Conservation (phyloP, 1,284 basidiomycete genomes). For the Trametes pubescens region DNA sequence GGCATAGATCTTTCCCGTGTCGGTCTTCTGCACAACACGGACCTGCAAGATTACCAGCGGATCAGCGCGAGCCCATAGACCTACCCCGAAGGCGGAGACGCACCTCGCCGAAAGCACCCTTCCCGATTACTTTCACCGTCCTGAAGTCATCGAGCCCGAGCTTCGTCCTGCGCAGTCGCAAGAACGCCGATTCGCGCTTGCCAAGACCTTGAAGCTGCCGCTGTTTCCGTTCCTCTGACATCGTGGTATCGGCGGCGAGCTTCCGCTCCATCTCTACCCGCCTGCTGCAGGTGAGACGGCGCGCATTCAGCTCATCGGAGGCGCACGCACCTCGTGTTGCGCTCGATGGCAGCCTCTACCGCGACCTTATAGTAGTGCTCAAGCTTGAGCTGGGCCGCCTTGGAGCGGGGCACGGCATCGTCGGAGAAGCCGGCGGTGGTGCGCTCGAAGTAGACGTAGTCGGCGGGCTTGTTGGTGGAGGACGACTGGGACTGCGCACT, state of each 20-base stretch:
- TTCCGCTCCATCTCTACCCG: slow-evolving; percentile 94
- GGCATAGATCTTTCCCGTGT: slow-evolving; percentile 98
- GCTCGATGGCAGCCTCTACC: slow-evolving; percentile 86
- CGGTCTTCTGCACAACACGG: slow-evolving; percentile 94
- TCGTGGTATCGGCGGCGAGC: slow-evolving; percentile 77
- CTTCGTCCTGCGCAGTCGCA: slow-evolving; percentile 91
- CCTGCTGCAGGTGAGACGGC: slow-evolving; percentile 51
- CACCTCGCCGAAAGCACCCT: slow-evolving; percentile 98
- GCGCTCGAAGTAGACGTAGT: slow-evolving; percentile 97
- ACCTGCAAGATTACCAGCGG: slow-evolving; percentile 59
- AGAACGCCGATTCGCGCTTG: slow-evolving; percentile 90
- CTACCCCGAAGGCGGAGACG: slow-evolving; percentile 30
- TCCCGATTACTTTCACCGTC: slow-evolving; percentile 98
- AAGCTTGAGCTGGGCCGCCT: slow-evolving; percentile 95
- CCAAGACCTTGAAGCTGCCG: slow-evolving; percentile 92
- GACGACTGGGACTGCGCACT: slow-evolving; percentile 37
- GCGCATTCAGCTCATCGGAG: background rate
- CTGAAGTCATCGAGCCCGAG: slow-evolving; percentile 94
- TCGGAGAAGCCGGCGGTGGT: slow-evolving; percentile 86
- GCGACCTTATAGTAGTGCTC: slow-evolving; percentile 98
- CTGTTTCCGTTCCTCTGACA: slow-evolving; percentile 86
- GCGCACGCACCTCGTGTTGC: slow-evolving; percentile 62
- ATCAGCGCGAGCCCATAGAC: slow-evolving; percentile 18
- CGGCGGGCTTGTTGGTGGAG: slow-evolving; percentile 51
- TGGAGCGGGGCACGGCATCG: slow-evolving; percentile 90